Conservation (phyloP, 768 basidiomycete genomes). For the Serendipita indica region DNA sequence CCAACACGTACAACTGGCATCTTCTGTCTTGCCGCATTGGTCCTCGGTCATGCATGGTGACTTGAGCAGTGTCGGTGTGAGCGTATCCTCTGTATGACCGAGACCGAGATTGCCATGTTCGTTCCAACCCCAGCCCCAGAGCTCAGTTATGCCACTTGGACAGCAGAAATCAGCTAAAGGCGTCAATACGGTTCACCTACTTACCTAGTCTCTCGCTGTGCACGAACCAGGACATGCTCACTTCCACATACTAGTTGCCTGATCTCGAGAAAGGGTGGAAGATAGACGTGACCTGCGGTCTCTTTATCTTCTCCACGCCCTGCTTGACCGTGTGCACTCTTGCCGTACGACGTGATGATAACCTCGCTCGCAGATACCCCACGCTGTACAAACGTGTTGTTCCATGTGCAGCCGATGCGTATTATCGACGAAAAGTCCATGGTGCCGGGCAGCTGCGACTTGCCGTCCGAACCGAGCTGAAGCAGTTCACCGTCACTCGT, state of each 20-base stretch:
- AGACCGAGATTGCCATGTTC: constrained; percentile 89
- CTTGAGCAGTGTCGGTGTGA: constrained; percentile 40
- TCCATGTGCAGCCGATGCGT: constrained; percentile 57
- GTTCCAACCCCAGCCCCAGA: constrained; percentile 96
- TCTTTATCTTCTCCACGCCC: constrained; percentile 30
- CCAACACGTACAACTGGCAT: constrained; percentile 10
- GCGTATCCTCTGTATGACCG: constrained; percentile 41
- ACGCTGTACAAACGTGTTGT: constrained; percentile 42
- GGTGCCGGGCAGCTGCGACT: constrained; percentile 36
- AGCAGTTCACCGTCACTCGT: constrained; percentile 31
- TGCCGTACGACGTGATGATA: constrained; percentile 36
- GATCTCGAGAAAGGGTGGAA: background rate
- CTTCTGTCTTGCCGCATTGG: background rate
- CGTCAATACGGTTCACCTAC: background rate
- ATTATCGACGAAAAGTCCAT: background rate
- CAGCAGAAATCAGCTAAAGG: background rate
- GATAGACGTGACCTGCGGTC: constrained; percentile 2
- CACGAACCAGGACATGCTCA: constrained; percentile 55
- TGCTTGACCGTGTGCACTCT: constrained; percentile 48
- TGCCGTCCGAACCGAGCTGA: constrained; percentile 54
- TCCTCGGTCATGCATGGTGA: constrained; percentile 23
- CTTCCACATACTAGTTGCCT: constrained; percentile 52
- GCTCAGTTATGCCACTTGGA: constrained; percentile 21
- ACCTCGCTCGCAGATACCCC: background rate
- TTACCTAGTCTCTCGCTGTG: background rate